These are phyloP conservation scores for Phlegmacium glaucopus DNA, from an alignment of 768 basidiomycete genomes.

Conservation along the genomic window DNA sequence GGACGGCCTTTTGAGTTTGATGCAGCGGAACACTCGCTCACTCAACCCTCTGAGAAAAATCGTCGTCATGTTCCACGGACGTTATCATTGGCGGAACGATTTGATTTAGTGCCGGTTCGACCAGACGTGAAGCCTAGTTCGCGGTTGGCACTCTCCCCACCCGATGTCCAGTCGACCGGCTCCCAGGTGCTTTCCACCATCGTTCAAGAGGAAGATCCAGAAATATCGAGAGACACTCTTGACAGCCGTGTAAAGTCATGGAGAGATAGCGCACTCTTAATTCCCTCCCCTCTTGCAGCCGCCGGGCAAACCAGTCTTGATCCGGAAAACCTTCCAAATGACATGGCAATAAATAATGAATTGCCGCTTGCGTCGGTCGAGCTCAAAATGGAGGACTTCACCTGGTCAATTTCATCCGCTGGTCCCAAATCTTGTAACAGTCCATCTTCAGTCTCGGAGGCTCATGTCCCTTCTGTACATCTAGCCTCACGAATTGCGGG, in stretches of 20 bases:
- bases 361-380: constrained; percentile 22
- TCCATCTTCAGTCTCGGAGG: constrained; percentile 35
- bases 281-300: constrained; percentile 44
- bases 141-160: constrained; percentile 24
- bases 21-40: constrained; percentile 27
- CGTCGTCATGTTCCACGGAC: constrained; percentile 59
- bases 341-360: constrained; percentile 28
- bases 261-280: constrained; percentile 54
- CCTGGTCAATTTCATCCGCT: constrained; percentile 66
- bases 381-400: constrained; percentile 59
- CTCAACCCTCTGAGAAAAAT: constrained; percentile 27
- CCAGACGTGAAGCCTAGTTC: constrained; percentile 26
- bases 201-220: constrained; percentile 57
- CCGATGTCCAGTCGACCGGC: constrained; percentile 20
- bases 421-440: constrained; percentile 53
- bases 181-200: constrained; percentile 53
- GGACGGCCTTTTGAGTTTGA: constrained; percentile 36
- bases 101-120: constrained; percentile 42
- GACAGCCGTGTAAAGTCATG: constrained; percentile 61
- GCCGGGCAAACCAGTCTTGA: constrained; percentile 50
- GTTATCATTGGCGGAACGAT: constrained; percentile 65
- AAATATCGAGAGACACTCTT: constrained; percentile 47
- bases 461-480: constrained; percentile 50
- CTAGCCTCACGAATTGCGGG: constrained; percentile 49
- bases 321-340: constrained; percentile 48